Evolutionary conservation across 805 yeast species (phyloP), one percentile per base, ranked within the genome.

Genomic region (Metschnikowia chrysomelidarum): DNA sequence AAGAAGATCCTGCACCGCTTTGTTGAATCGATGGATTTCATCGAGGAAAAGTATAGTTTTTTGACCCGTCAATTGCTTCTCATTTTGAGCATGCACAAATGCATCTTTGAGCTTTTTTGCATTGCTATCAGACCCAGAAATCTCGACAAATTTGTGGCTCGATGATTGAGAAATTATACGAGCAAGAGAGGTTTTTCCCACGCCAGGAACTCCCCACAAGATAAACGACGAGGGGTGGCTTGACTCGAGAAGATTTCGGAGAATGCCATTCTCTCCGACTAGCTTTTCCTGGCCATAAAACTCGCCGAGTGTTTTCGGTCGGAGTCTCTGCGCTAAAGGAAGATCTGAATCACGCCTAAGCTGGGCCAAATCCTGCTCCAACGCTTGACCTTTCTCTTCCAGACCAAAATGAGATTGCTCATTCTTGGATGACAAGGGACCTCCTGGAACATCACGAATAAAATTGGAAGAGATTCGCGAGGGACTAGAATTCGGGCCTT

Each of bases 201-300:
- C 68, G 0, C 73, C 73, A 0, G 73, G 73, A 2, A 53, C 56
- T 2, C 73, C 73, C 72, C 72, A 67, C 8, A 67, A 50, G 3
- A 67, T 50, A 32, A 67, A 65, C 0, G 72, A 66, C 0, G 72
- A 69, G 2, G 67, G 56, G 12, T 53, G 55, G 25, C 55, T 59
- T 0, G 69, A 49, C 15, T 50, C 42, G 3, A 64, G 53, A n/a
- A 63, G 51, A 35, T 60, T 64, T 14, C 65, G 55, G 14, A 66
- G 43, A 2, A 61, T 29, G 3, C 73, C 74, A 35, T 59, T 51
- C 5, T 53, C 50, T 1, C 67, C 69, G 10, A 64, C 54, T n/a
- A 64, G 53, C 41, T 58, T 59, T 22, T 65, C 71, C 41, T 67
- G 73, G 9, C 73, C 73, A 38, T 45, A 51, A 34, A 63, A 67